Percentiles rank a stretch among this genome's conserved stretches.
These are phyloP conservation scores for Rhizopogon vesiculosus DNA, from an alignment of 768 basidiomycete genomes.

Conservation along the genomic window DNA sequence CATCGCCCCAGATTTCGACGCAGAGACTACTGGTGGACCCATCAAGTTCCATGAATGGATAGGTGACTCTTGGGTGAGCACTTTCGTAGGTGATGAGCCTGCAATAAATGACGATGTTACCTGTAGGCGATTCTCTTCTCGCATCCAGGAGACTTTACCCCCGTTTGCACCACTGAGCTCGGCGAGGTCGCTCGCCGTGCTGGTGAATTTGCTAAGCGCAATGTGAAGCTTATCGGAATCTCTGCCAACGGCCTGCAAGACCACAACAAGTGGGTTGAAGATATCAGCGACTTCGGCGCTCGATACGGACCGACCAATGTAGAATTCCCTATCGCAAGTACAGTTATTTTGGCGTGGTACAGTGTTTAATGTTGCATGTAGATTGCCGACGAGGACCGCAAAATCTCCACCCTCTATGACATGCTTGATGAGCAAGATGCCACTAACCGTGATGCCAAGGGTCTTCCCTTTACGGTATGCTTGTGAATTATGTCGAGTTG, in stretches of 20 bases:
- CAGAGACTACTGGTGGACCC: conserved; percentile 78
- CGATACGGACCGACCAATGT: conserved; percentile 69
- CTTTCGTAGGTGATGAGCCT: neutral
- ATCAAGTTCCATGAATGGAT: conserved; percentile 96
- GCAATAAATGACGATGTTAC: neutral
- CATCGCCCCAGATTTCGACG: conserved; percentile 89
- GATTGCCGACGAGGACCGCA: conserved; percentile 92
- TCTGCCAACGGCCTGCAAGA: conserved; percentile 86
- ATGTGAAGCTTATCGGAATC: conserved; percentile 91
- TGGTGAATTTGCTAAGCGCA: conserved; percentile 78
- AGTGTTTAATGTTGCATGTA: conserved; percentile 21
- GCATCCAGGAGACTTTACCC: conserved; percentile 91
- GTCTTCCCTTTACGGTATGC: conserved; percentile 86
- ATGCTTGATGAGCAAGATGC: conserved; percentile 96
- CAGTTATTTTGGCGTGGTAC: neutral
- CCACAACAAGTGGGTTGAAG: conserved; percentile 85
- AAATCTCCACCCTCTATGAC: conserved; percentile 82
- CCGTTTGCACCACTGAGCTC: conserved; percentile 95
- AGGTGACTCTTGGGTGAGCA: conserved; percentile 79
- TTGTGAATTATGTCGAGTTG: neutral
- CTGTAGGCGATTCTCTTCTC: conserved; percentile 85
- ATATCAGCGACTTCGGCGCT: conserved; percentile 78
- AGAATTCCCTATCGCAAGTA: conserved; percentile 85
- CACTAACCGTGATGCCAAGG: conserved; percentile 81
- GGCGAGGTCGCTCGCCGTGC: conserved; percentile 90